Evolutionary conservation across 148 eudicot genomes (phyloP).

Genomic region (Dianthus caryophyllus): DNA sequence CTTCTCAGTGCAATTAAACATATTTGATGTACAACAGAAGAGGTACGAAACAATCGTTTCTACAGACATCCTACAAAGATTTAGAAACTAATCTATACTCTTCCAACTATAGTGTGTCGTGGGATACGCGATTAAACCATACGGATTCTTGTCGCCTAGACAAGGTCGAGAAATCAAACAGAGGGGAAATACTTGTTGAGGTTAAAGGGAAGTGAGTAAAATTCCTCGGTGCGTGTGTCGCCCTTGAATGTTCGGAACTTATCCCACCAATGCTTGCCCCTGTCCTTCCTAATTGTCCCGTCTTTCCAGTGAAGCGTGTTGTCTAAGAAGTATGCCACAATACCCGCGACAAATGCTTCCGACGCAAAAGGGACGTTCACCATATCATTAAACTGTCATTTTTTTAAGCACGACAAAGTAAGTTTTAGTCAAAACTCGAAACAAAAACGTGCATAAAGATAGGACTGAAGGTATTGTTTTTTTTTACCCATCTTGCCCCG

Average conservation of each 20-base stretch:
- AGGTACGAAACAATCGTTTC: conserved; percentile 29
- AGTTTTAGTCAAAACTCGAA: background rate
- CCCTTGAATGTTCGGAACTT: conserved; percentile 66
- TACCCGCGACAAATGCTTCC: conserved; percentile 81
- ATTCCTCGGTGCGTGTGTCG: conserved; percentile 82
- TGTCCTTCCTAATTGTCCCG: conserved; percentile 50
- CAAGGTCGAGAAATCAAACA: conserved; percentile 33
- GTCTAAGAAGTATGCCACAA: conserved; percentile 81
- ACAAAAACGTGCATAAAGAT: background rate
- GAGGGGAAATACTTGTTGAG: conserved; percentile 93
- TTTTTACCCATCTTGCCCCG: conserved; percentile 78
- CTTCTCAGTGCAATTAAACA: conserved; percentile 27
- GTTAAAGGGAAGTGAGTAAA: conserved; percentile 86
- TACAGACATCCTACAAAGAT: conserved; percentile 30
- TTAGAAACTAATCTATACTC: conserved; percentile 35
- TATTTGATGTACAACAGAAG: conserved; percentile 34
- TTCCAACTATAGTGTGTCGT: conserved; percentile 25
- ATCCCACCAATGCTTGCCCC: conserved; percentile 99
- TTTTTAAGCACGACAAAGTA: background rate
- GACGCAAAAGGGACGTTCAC: conserved; percentile 88
- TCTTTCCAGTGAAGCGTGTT: conserved; percentile 73
- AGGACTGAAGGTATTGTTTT: background rate
- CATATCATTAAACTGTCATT: conserved; percentile 79
- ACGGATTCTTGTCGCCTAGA: conserved; percentile 13
- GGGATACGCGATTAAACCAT: conserved; percentile 13